Conservation (phyloP, 306 rosid genomes). For the Mucuna pruriens region DNA sequence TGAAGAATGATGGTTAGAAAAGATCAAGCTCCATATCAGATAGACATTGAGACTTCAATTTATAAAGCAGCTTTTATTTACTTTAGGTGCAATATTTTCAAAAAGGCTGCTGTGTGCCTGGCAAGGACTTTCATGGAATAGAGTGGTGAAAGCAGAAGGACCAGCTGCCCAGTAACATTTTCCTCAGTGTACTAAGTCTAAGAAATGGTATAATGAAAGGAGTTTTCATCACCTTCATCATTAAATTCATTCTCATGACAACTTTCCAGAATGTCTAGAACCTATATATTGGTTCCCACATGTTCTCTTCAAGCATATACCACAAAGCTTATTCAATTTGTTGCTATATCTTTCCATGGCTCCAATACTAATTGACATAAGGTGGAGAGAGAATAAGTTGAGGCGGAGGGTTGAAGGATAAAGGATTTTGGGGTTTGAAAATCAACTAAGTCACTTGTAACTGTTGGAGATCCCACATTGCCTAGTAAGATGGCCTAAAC, state of each 20-base stretch:
- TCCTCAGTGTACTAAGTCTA: too few species aligned
- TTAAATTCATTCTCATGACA: neutral
- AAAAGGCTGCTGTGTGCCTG: too few species aligned
- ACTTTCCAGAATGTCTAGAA: neutral
- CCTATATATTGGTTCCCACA: neutral
- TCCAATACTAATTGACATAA: neutral
- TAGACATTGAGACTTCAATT: constrained; percentile 10
- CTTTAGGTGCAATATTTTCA: too few species aligned
- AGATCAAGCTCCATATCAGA: neutral
- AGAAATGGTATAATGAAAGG: too few species aligned
- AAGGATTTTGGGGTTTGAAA: neutral
- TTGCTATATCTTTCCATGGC: neutral
- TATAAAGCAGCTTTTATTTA: too few species aligned
- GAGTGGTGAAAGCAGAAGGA: neutral
- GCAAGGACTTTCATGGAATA: too few species aligned
- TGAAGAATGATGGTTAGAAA: too few species aligned
- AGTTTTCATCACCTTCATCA: too few species aligned
- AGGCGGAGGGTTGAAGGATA: neutral
- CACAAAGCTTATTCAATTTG: neutral
- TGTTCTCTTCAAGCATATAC: neutral
- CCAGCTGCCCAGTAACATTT: too few species aligned
- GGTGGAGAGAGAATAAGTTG: neutral
- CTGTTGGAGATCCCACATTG: too few species aligned
- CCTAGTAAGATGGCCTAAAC: too few species aligned
- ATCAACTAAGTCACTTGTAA: too few species aligned